These are phyloP conservation scores for Phytophthora parvispora DNA, from an alignment of 352 stramenopile species.

Conservation along the genomic window DNA sequence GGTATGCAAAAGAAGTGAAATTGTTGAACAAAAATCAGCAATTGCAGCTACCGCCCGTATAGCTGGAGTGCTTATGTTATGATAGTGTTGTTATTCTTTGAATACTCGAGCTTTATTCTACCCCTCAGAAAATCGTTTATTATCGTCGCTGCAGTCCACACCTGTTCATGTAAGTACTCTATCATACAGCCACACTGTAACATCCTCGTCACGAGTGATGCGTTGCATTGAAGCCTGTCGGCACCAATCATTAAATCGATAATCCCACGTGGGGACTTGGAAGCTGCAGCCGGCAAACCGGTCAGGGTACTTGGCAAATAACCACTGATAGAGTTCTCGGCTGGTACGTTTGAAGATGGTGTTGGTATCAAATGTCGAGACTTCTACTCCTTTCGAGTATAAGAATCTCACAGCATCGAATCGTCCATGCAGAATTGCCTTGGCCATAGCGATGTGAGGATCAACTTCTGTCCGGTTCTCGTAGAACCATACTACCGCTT, in stretches of 20 bases:
- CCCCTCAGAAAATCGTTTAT: too few species aligned
- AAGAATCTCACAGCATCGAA: slow-evolving; percentile 32
- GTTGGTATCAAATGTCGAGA: neutral
- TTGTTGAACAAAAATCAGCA: neutral
- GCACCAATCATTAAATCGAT: slow-evolving; percentile 35
- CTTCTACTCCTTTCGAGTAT: slow-evolving; percentile 12
- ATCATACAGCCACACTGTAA: slow-evolving; percentile 22
- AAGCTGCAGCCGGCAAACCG: slow-evolving; percentile 16
- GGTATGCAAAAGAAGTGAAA: slow-evolving; percentile 1
- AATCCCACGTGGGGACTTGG: slow-evolving; percentile 26
- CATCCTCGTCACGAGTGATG: slow-evolving; percentile 3
- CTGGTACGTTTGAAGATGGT: slow-evolving; percentile 9
- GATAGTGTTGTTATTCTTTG: too few species aligned
- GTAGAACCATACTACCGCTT: slow-evolving; percentile 16
- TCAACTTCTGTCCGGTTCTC: slow-evolving; percentile 25
- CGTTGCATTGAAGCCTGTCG: slow-evolving; percentile 13
- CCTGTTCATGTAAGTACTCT: too few species aligned
- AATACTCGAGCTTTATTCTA: too few species aligned
- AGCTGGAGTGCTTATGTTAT: too few species aligned
- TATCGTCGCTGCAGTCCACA: too few species aligned
- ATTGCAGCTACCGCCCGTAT: neutral
- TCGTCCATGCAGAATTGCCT: slow-evolving; percentile 14
- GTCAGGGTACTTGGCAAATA: slow-evolving; percentile 12
- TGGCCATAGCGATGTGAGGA: slow-evolving; percentile 7
- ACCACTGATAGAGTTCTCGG: slow-evolving; percentile 21